A percentile compares a stretch with the other conserved stretches of the same genome.
These are phyloP conservation scores for Fusarium odoratissimum DNA, from an alignment of 2,329 filamentous ascomycete genomes.

Conservation along the genomic window DNA sequence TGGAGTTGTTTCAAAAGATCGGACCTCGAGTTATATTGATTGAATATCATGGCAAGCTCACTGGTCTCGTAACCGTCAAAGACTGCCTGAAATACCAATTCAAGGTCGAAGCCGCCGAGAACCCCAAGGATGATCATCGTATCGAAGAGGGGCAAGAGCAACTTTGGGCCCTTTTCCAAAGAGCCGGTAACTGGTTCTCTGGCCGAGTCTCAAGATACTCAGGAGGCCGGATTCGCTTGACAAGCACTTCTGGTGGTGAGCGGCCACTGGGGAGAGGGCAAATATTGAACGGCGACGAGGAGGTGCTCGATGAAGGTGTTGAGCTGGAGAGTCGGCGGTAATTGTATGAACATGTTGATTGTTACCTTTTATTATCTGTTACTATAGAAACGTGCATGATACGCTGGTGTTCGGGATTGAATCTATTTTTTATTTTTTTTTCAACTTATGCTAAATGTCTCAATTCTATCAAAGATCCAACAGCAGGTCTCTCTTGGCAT, in stretches of 20 bases:
- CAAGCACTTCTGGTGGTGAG: conserved; percentile 52
- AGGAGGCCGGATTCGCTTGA: conserved; percentile 68
- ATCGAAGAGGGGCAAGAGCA: conserved; percentile 70
- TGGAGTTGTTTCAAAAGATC: conserved; percentile 99
- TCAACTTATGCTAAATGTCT: conserved; percentile 13
- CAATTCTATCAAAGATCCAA: background rate
- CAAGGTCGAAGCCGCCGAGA: conserved; percentile 89
- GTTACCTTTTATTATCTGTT: conserved; percentile 4
- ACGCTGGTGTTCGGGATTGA: conserved; percentile 39
- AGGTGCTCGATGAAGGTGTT: conserved; percentile 54
- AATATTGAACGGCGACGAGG: conserved; percentile 58
- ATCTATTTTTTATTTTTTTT: conserved; percentile 11
- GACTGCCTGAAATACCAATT: conserved; percentile 98
- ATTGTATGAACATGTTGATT: conserved; percentile 9
- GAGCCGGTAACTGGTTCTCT: conserved; percentile 68
- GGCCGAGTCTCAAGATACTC: conserved; percentile 64
- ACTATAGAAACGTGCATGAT: conserved; percentile 33
- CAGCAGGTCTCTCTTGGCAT: background rate
- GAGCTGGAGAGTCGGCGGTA: conserved; percentile 56
- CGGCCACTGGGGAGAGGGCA: conserved; percentile 57
- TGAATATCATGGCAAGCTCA: conserved; percentile 86
- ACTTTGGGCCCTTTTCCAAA: conserved; percentile 70
- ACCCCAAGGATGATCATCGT: conserved; percentile 70
- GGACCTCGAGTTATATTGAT: conserved; percentile 93
- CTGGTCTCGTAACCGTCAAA: conserved; percentile 92